phyloP scores from a whole-genome alignment of 768 basidiomycete species.

The Lactarius akahatsu region DNA sequence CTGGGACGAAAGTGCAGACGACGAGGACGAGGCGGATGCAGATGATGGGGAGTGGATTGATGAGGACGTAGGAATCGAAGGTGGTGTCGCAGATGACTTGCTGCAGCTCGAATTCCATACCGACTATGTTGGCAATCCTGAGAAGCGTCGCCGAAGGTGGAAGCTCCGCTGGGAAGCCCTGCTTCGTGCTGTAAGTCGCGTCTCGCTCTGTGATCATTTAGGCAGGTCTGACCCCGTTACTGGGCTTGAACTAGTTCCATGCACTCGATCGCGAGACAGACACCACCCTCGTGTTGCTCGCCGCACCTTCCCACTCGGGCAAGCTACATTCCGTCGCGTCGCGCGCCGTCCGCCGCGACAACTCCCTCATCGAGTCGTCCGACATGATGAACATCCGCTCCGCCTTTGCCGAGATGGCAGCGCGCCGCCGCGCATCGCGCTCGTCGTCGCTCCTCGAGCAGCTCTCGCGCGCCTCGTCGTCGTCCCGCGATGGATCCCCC shows the following conservation, averaged over 20 bases:
- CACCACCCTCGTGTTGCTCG: conserved; percentile 70
- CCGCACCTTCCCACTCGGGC: conserved; percentile 70
- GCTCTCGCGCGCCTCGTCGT: conserved; percentile 41
- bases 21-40: conserved; percentile 35
- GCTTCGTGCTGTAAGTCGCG: conserved; percentile 56
- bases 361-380: conserved; percentile 45
- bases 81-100: conserved; percentile 67
- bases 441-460: conserved; percentile 51
- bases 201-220: conserved; percentile 30
- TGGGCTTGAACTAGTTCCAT: conserved; percentile 56
- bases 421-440: conserved; percentile 50
- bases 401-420: conserved; percentile 59
- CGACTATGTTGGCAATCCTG: conserved; percentile 59
- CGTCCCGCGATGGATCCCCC: conserved; percentile 57
- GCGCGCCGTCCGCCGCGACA: conserved; percentile 63
- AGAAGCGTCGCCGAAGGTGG: conserved; percentile 70
- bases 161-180: conserved; percentile 75
- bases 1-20: conserved; percentile 44
- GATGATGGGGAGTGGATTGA: conserved; percentile 42
- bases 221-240: conserved; percentile 36
- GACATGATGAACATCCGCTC: conserved; percentile 53
- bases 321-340: conserved; percentile 65
- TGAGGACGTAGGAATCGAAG: conserved; percentile 76
- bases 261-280: conserved; percentile 78
- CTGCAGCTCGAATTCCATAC: conserved; percentile 78